Evolutionary conservation across 2,329 filamentous ascomycete genomes (phyloP).

Genomic region (Beauveria rudraprayagi): DNA sequence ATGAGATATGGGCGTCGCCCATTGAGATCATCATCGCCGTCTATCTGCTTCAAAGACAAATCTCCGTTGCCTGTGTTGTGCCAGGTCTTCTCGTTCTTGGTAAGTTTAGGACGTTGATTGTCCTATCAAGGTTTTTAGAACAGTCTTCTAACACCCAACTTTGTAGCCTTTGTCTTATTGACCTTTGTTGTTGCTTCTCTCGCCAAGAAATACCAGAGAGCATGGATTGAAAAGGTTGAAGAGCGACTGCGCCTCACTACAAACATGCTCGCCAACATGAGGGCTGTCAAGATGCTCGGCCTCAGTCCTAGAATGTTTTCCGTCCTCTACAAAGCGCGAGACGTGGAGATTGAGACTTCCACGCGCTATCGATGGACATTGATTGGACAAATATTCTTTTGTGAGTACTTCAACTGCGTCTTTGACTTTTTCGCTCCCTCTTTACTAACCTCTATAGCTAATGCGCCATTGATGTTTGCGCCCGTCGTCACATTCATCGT

Average conservation of each 20-base stretch:
- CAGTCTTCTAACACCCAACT: no score
- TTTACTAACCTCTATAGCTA: slow-evolving; percentile 3
- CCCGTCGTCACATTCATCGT: slow-evolving; percentile 11
- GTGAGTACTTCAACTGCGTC: background rate
- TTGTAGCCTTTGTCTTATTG: slow-evolving; percentile 11
- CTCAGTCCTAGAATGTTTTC: slow-evolving; percentile 15
- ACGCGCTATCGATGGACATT: slow-evolving; percentile 17
- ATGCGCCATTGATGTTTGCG: slow-evolving; percentile 12
- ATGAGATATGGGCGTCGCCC: slow-evolving; percentile 33
- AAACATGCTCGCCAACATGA: slow-evolving; percentile 22
- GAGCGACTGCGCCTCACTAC: slow-evolving; percentile 21
- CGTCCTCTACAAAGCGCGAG: slow-evolving; percentile 15
- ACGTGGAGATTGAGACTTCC: slow-evolving; percentile 16
- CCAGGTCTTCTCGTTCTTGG: slow-evolving; percentile 30
- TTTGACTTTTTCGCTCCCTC: background rate
- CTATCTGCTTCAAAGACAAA: slow-evolving; percentile 36
- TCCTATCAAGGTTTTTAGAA: no score
- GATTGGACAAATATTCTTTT: slow-evolving; percentile 7
- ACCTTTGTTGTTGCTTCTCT: slow-evolving; percentile 17
- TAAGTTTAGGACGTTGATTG: slow-evolving; percentile 1
- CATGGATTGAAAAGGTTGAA: slow-evolving; percentile 24
- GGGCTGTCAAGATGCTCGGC: slow-evolving; percentile 26
- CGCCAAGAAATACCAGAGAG: slow-evolving; percentile 12
- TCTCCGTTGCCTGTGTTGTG: slow-evolving; percentile 36
- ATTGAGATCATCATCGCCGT: slow-evolving; percentile 36